Base-by-base conservation (phyloP, 1,284 basidiomycete genomes). In the Tremellales sp. region DNA sequence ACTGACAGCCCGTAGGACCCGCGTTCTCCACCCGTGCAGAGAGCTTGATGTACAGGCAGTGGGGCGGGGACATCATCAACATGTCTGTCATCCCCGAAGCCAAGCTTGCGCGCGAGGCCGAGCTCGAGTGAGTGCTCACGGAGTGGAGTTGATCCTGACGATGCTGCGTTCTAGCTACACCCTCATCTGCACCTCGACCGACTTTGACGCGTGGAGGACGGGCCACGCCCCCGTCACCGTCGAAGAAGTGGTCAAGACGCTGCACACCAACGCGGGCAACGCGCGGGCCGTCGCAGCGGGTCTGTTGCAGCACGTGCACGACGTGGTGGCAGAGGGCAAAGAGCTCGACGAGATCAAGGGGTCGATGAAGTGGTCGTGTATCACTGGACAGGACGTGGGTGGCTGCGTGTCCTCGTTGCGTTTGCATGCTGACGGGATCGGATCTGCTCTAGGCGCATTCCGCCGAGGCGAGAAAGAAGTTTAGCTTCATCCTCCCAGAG, bases 41-140 rank as follows among this genome's bases (percentile, higher is more conserved):
- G 79, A 91, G 87, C 63, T 65, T 82, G 60, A 94, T 97, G 91
- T 97, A 97, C 74, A 79, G 92, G 31, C 77, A 80, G 45, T 92
- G 87, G 85, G 93, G 92, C 12, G 94, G 84, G 5, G 92, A 95
- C 72, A 77, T 95, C 63, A 94, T 95, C 76, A 93, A 92, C 72
- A 76, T 97, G 93, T 93, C 87, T 50, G 87, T 88, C 39, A 76
- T 98, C 28, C 94, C 94, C 3, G 94, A 98, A 74, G 84, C 93
- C 22, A 98, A 98, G 75, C 77, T 97, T 19, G 94, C 94, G 3
- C 76, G 93, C 21, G 94, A 98, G 74, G 91, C 90, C 2, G 94
- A 98, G 73, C 71, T 98, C n/a, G 85, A 86, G 89, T 91, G 54
- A 50, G 79, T 68, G n/a, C n/a, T n/a, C n/a, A n/a, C n/a, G n/a